These are phyloP conservation scores for Hygrocybe coccinea DNA, from an alignment of 768 basidiomycete genomes.

Conservation along the genomic window DNA sequence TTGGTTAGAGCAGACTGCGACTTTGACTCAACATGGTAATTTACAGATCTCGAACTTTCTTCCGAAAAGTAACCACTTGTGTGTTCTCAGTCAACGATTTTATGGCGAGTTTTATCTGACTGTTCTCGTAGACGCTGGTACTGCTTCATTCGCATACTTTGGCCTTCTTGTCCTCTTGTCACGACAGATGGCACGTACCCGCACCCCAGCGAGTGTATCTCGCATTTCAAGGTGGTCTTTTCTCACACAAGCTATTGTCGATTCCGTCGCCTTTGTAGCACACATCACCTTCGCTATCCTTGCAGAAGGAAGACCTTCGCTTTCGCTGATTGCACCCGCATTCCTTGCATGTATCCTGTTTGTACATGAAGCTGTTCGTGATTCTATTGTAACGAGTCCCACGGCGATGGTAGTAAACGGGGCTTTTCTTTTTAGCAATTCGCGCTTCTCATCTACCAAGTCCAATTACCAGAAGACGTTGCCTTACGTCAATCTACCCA, in stretches of 20 bases:
- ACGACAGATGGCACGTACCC: constrained; percentile 68
- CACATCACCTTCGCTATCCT: constrained; percentile 87
- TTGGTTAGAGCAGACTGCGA: not conserved
- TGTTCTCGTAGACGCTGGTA: constrained; percentile 58
- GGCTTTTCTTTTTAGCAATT: constrained; percentile 59
- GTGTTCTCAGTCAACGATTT: constrained; percentile 14
- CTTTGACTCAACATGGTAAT: not conserved
- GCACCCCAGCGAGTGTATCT: constrained; percentile 73
- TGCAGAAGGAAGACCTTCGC: constrained; percentile 73
- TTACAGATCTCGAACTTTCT: constrained; percentile 55
- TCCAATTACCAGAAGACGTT: constrained; percentile 73
- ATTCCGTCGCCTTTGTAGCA: constrained; percentile 80
- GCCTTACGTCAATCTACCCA: constrained; percentile 14
- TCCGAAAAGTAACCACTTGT: constrained; percentile 70
- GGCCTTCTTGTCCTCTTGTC: constrained; percentile 60
- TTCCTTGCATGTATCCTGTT: constrained; percentile 78
- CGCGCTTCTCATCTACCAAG: constrained; percentile 69
- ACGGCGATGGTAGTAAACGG: not conserved
- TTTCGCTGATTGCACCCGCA: constrained; percentile 79
- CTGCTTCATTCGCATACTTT: constrained; percentile 63
- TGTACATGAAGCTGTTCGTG: constrained; percentile 74
- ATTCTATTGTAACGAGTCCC: not conserved
- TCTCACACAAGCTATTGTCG: constrained; percentile 70
- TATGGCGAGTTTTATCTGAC: constrained; percentile 4
- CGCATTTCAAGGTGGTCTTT: constrained; percentile 83